Evolutionary conservation across 2,329 filamentous ascomycete genomes (phyloP), one percentile per base, ranked within the genome.

Genomic region (Xylogone sp.): DNA sequence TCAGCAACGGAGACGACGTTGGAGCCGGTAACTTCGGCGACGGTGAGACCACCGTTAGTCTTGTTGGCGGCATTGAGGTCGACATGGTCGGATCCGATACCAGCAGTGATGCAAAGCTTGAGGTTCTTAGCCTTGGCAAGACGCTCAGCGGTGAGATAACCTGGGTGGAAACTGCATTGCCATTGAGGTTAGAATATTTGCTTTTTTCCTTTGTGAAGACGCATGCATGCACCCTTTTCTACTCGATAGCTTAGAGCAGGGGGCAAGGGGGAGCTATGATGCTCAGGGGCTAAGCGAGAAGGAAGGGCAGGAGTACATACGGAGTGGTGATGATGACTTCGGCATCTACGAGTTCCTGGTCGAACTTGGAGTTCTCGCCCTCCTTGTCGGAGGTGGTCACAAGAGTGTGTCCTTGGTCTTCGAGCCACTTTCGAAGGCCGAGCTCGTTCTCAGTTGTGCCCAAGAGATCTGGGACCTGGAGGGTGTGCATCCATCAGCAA

Each of bases 311-410:
- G 60, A n/a, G n/a, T n/a, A n/a, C 79, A 56, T 73, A 96, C 88
- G 94, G 94, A 53, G 94, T 99, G 63, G 94, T 99, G 75, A 99
- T 97, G 82, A 99, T 97, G 74, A 99, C 81, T 75, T 99, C 94
- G 56, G 94, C 91, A 69, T 97, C 94, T 56, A 94, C 91, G 50
- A 99, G 83, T 77, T 99, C 90, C 78, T 92, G 82, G 75, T 97
- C 94, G 63, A 99, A 97, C 62, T 81, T 88, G 55, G 93, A 97
- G 81, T 87, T 82, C 76, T 90, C 88, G 61, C 90, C 88, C 65
- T 99, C 94, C 81, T 99, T 99, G 81, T 97, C 90, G 44, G 92
- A 96, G 59, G 94, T 99, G 65, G 94, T 99, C 63, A 99, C 83
- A 56, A 99, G 84, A 58, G 90, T 95, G 83, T 99, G 94, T 66